A percentile compares a stretch with the other conserved stretches of the same genome.
phyloP scores from a whole-genome alignment of 1,284 basidiomycete species.

The Heterobasidion irregulare region DNA sequence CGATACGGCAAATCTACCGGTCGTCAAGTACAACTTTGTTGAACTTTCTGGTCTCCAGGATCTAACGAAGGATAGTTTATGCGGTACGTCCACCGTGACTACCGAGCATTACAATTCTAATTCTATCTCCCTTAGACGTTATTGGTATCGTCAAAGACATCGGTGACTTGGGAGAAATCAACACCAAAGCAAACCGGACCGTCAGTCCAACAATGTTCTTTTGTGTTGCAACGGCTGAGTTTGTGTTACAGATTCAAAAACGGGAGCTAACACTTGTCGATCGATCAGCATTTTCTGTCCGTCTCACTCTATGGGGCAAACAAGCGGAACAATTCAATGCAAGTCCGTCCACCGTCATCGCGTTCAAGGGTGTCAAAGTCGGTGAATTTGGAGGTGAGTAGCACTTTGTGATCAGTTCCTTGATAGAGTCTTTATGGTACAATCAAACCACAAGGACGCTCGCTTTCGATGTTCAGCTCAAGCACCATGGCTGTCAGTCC shows the following conservation, averaged over 20 bases:
- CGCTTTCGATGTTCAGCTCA: constrained; percentile 63
- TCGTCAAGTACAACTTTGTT: constrained; percentile 82
- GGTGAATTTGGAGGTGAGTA: constrained; percentile 83
- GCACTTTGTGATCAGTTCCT: too few species aligned
- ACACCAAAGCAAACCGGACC: constrained; percentile 64
- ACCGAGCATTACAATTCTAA: constrained; percentile 2
- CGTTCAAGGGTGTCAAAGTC: constrained; percentile 94
- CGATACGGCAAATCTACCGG: constrained; percentile 70
- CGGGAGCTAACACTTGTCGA: constrained; percentile 89
- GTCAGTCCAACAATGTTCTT: constrained; percentile 28
- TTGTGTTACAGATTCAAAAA: constrained; percentile 58
- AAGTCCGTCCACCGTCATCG: constrained; percentile 65
- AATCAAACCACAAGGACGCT: constrained; percentile 45
- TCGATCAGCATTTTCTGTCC: constrained; percentile 71
- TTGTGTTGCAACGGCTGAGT: background rate
- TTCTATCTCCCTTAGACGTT: constrained; percentile 50
- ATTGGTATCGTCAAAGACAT: constrained; percentile 80
- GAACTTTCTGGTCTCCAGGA: constrained; percentile 55
- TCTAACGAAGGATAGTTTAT: constrained; percentile 67
- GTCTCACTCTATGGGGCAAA: constrained; percentile 94
- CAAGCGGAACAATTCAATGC: constrained; percentile 78
- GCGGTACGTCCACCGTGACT: constrained; percentile 44
- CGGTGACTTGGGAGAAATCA: constrained; percentile 62
- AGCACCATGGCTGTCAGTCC: constrained; percentile 81
- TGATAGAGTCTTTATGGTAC: too few species aligned